Conservation (phyloP, 495 filamentous ascomycete genomes). For the Arthonia radiata region DNA sequence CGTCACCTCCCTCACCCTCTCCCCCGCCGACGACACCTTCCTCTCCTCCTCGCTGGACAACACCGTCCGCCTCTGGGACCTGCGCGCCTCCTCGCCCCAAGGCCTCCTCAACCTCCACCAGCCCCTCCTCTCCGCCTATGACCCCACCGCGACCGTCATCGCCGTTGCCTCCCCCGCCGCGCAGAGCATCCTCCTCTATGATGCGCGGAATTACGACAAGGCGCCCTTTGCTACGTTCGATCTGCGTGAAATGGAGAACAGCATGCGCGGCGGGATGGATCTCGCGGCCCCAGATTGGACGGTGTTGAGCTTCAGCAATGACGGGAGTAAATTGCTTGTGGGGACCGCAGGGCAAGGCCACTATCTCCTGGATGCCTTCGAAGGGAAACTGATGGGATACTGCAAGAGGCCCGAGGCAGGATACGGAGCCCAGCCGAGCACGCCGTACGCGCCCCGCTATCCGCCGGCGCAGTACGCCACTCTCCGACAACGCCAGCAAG, state of each 20-base stretch:
- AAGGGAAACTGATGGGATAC: constrained; percentile 46
- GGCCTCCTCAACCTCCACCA: constrained; percentile 52
- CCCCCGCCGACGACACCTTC: constrained; percentile 61
- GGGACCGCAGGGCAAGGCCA: constrained; percentile 62
- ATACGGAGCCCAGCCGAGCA: constrained; percentile 20
- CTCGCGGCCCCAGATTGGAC: constrained; percentile 34
- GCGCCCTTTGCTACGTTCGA: constrained; percentile 73
- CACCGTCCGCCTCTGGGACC: constrained; percentile 71
- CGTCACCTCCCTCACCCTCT: constrained; percentile 57
- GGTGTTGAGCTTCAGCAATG: constrained; percentile 77
- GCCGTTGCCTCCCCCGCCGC: constrained; percentile 65
- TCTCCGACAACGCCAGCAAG: constrained; percentile 14
- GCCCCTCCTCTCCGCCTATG: constrained; percentile 66
- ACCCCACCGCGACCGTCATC: constrained; percentile 71
- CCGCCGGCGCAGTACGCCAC: constrained; percentile 9
- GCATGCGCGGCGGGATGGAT: constrained; percentile 23
- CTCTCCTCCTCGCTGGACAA: constrained; percentile 75
- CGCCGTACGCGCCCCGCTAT: constrained; percentile 19
- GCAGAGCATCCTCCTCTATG: constrained; percentile 64
- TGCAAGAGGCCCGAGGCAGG: constrained; percentile 18
- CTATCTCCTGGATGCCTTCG: constrained; percentile 74
- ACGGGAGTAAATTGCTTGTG: constrained; percentile 66
- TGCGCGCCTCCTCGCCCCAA: constrained; percentile 41
- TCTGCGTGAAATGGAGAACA: constrained; percentile 31
- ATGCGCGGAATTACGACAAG: constrained; percentile 79